These are phyloP conservation scores for Chlorociboria aeruginascens DNA, from an alignment of 495 filamentous ascomycete species.

Conservation along the genomic window DNA sequence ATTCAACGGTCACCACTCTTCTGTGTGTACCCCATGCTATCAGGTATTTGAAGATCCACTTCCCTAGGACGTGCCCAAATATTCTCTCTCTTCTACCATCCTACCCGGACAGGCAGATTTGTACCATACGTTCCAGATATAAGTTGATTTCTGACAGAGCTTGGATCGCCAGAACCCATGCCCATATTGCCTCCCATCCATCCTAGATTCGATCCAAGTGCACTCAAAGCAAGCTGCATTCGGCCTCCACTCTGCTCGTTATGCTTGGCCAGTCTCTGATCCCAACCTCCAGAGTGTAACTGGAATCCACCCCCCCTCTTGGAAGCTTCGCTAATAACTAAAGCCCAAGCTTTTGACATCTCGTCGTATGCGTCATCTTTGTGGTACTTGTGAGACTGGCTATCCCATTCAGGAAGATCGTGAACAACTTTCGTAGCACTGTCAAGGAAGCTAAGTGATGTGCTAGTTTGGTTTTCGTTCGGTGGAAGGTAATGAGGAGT, in stretches of 20 bases:
- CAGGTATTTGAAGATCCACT: neutral
- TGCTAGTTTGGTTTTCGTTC: slow-evolving; percentile 65
- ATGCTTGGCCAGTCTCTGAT: slow-evolving; percentile 76
- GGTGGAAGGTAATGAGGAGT: slow-evolving; percentile 93
- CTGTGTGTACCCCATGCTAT: slow-evolving; percentile 5
- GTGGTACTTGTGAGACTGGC: slow-evolving; percentile 73
- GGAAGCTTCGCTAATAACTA: slow-evolving; percentile 83
- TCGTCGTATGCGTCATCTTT: slow-evolving; percentile 94
- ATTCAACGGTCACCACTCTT: slow-evolving; percentile 6
- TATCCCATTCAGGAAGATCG: slow-evolving; percentile 75
- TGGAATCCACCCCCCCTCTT: slow-evolving; percentile 86
- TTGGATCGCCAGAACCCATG: slow-evolving; percentile 28
- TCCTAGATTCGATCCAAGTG: slow-evolving; percentile 58
- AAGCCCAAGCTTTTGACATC: slow-evolving; percentile 82
- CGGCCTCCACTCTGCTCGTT: slow-evolving; percentile 77
- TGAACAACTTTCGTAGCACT: slow-evolving; percentile 84
- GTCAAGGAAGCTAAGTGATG: slow-evolving; percentile 77
- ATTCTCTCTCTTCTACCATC: slow-evolving; percentile 10
- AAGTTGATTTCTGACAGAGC: slow-evolving; percentile 67
- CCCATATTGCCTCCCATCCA: slow-evolving; percentile 51
- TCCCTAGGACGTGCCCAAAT: too few species aligned
- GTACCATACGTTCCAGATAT: slow-evolving; percentile 67
- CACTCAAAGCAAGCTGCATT: slow-evolving; percentile 67
- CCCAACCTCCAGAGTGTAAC: slow-evolving; percentile 88
- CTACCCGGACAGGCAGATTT: slow-evolving; percentile 40